A percentile compares a stretch with the other conserved stretches of the same genome.
Conservation (phyloP, 768 basidiomycete species). For the Suillus hirtellus region DNA sequence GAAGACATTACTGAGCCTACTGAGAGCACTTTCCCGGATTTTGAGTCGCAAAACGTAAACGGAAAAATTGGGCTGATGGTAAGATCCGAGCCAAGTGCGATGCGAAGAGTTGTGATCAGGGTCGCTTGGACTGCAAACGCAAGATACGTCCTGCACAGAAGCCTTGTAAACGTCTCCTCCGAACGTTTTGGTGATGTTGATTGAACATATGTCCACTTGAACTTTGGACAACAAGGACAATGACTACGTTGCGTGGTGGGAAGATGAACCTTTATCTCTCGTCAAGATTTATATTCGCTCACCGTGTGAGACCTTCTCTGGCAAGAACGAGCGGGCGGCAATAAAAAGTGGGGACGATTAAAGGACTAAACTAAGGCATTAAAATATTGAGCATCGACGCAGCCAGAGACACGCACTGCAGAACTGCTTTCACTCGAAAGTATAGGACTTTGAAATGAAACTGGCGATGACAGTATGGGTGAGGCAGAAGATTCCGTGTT, state of each 20-base stretch:
- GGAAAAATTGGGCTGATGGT: slow-evolving; percentile 31
- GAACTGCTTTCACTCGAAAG: not conserved
- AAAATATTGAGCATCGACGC: not conserved
- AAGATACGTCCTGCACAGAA: slow-evolving; percentile 40
- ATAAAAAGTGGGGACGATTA: slow-evolving; percentile 17
- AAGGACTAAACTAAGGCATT: slow-evolving; percentile 19
- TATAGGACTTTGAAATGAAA: not conserved
- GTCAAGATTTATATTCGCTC: not conserved
- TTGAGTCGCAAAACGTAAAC: slow-evolving; percentile 48
- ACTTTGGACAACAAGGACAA: slow-evolving; percentile 45
- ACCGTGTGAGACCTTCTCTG: slow-evolving; percentile 25
- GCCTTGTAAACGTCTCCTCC: slow-evolving; percentile 41
- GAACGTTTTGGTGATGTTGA: slow-evolving; percentile 45
- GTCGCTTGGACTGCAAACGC: slow-evolving; percentile 50
- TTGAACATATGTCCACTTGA: slow-evolving; percentile 45
- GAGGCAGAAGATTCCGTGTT: not conserved
- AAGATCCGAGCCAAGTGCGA: slow-evolving; percentile 54
- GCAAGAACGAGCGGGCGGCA: slow-evolving; percentile 15
- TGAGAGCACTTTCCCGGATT: slow-evolving; percentile 44
- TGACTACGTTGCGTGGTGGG: slow-evolving; percentile 34
- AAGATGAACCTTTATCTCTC: not conserved
- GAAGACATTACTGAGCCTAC: slow-evolving; percentile 40
- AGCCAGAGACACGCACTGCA: not conserved
- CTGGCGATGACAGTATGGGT: not conserved
- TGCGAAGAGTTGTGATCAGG: slow-evolving; percentile 46